Evolutionary conservation across 495 filamentous ascomycete species (phyloP), one percentile per base, ranked within the genome.

Genomic region (Aspergillus affinis): DNA sequence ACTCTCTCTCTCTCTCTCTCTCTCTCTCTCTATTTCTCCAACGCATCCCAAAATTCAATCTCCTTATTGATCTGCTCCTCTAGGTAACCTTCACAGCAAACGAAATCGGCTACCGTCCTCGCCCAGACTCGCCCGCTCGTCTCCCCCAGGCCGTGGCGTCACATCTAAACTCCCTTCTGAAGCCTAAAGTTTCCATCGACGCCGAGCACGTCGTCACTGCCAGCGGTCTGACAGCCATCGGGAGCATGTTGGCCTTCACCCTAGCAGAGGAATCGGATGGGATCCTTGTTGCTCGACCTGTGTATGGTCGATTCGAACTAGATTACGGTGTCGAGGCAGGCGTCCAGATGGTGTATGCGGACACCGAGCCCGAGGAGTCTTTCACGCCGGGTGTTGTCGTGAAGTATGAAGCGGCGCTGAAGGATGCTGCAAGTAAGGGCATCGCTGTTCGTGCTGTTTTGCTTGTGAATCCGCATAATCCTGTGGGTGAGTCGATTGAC

Each of bases 191-290:
- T 4, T 61, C 73, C 26, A 72, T 82, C 30, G 27, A 69, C 7
- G 61, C 76, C 0, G 61, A 69, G 0, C 67, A 78, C 49, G 59
- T 83, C 51, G 51, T 74, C 12, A 62, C 70, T 10, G 68, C 75
- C 5, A 68, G 75, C n/a, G 75, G 74, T n/a, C 70, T 72, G 4
- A 72, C 70, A 17, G 72, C 61, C 17, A 59, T 69, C 19, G 71
- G 65, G 20, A 78, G 48, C 63, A 79, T 70, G 67, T 74, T 67
- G 27, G 77, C 64, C 19, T 78, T 70, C 61, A 74, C 70, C 45
- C 67, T 82, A 7, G 78, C 76, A 17, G 74, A 80, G 45, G 65
- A 69, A 0, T 76, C 75, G 0, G 80, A 83, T 46, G 76, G 72
- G 0, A 71, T 82, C 6, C 62, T 83, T 0, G 71, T 81, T 30